Evolutionary conservation across 176 grass and related monocot species (phyloP), one percentile per base, ranked within the genome.

Genomic region (Thinopyrum elongatum): DNA sequence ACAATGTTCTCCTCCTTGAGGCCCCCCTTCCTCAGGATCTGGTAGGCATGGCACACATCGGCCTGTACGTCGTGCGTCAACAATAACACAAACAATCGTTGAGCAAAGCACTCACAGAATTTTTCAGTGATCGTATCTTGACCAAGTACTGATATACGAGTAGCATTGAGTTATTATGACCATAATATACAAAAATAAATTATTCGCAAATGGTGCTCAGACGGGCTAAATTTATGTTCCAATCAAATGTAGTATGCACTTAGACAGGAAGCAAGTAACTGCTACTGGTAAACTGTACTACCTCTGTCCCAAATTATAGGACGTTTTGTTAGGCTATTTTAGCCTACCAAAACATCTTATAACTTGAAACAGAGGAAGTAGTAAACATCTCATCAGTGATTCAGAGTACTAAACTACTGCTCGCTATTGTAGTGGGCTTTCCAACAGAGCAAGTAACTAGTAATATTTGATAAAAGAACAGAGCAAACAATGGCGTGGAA

Each of bases 1-100:
- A 94, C 90, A 34, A 98, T 98, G 83, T 98, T 98, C 74, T 98
- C 94, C 87, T 96, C 94, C 70, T 90, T 90, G 15, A 95, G 55
- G 49, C 93, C 93, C 28, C 97, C 92, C 25, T 75, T 88, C 88
- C 42, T 65, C 57, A 95, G 86, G 71, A 98, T 84, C 78, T 95
- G 97, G 88, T 94, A 98, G 1, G 97, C 94, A 49, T 98, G 97
- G 67, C 94, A 98, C 61, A 98, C 90, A 86, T 99, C 94, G 64
- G 94, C 90, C 94, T 99, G 73, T 53, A 19, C 2, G 0, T 60
- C 22, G 39, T 34, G 65, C 14, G 47, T 13, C 25, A 70, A 62
- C 19, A 66, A 59, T 7, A 74, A 1, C 31, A 58, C 1, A 3
- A 26, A 28, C 6, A 34, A 21, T 51, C n/a, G 10, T 61, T 41